These are phyloP conservation scores for Penicillium brasilianum DNA, from an alignment of 2,329 filamentous ascomycete species.

Conservation along the genomic window DNA sequence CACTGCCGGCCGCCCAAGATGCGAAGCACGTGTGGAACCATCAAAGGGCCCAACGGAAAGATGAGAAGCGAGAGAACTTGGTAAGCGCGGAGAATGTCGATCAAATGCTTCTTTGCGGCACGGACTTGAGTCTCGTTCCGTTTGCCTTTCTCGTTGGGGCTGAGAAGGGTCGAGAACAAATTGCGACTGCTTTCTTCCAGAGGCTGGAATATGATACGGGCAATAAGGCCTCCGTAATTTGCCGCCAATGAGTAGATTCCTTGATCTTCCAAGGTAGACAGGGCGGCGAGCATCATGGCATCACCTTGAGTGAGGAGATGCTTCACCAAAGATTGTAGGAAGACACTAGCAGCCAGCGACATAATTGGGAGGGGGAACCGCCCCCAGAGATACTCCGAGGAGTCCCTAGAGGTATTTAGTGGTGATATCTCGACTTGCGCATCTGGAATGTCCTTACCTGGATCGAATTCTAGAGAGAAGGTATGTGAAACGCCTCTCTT, in stretches of 20 bases:
- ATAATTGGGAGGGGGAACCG: slow-evolving; percentile 73
- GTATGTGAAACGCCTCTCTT: slow-evolving; percentile 70
- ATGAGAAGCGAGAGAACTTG: slow-evolving; percentile 72
- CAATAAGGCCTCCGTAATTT: slow-evolving; percentile 90
- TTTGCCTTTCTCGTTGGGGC: slow-evolving; percentile 39
- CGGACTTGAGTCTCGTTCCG: slow-evolving; percentile 28
- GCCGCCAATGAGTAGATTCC: slow-evolving; percentile 91
- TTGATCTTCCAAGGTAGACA: slow-evolving; percentile 79
- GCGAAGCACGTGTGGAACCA: slow-evolving; percentile 73
- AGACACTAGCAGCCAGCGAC: slow-evolving; percentile 77
- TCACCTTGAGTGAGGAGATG: slow-evolving; percentile 94
- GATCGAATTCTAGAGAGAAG: slow-evolving; percentile 54
- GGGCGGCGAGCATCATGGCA: slow-evolving; percentile 79
- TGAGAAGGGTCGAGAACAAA: slow-evolving; percentile 82
- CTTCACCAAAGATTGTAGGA: slow-evolving; percentile 86
- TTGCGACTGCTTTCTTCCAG: slow-evolving; percentile 92
- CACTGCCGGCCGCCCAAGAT: slow-evolving; percentile 79
- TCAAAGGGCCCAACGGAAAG: slow-evolving; percentile 72
- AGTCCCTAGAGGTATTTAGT: slow-evolving; percentile 31
- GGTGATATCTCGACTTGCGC: not conserved
- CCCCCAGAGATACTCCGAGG: slow-evolving; percentile 56
- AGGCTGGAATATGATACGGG: slow-evolving; percentile 89
- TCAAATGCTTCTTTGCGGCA: slow-evolving; percentile 39
- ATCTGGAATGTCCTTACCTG: slow-evolving; percentile 42
- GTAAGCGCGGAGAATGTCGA: slow-evolving; percentile 71